phyloP scores from a whole-genome alignment of 2,329 filamentous ascomycete species.

The Harringtonia lauricola region DNA sequence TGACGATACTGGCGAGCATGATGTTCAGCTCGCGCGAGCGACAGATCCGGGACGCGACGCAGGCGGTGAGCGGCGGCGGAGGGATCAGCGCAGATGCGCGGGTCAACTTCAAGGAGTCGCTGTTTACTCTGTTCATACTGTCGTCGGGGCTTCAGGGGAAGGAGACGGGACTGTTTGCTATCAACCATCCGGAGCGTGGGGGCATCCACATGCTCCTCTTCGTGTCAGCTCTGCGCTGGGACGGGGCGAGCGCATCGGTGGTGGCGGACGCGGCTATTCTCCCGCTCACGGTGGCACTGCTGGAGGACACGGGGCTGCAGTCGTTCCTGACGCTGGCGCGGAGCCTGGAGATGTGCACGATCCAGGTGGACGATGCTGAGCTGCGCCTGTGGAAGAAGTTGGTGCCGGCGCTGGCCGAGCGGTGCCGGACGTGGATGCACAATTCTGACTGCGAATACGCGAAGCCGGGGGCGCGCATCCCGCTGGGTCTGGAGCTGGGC shows the following conservation, averaged over 20 bases:
- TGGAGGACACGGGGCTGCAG: slow-evolving; percentile 20
- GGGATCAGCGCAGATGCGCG: slow-evolving; percentile 19
- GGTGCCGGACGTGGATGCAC: slow-evolving; percentile 38
- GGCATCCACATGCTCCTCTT: slow-evolving; percentile 30
- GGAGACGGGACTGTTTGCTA: slow-evolving; percentile 31
- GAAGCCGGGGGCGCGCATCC: slow-evolving; percentile 22
- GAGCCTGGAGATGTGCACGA: slow-evolving; percentile 23
- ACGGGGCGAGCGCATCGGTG: slow-evolving; percentile 28
- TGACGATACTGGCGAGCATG: slow-evolving; percentile 25
- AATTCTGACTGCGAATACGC: slow-evolving; percentile 30
- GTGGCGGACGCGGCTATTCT: slow-evolving; percentile 37
- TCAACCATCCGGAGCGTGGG: slow-evolving; percentile 23
- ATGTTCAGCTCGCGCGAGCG: slow-evolving; percentile 32
- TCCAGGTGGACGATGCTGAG: slow-evolving; percentile 41
- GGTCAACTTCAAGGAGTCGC: slow-evolving; percentile 35
- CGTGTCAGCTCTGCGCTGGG: slow-evolving; percentile 31
- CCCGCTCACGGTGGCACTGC: slow-evolving; percentile 25
- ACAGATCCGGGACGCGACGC: slow-evolving; percentile 18
- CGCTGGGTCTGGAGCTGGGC: slow-evolving; percentile 25
- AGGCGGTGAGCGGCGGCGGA: slow-evolving; percentile 2
- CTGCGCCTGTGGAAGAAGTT: slow-evolving; percentile 37
- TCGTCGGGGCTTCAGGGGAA: slow-evolving; percentile 32
- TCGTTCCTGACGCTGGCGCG: slow-evolving; percentile 26
- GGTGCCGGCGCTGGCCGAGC: slow-evolving; percentile 32
- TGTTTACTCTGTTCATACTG: slow-evolving; percentile 36